Evolutionary conservation across 1,284 basidiomycete genomes (phyloP).

Genomic region (Schizophyllum amplum): DNA sequence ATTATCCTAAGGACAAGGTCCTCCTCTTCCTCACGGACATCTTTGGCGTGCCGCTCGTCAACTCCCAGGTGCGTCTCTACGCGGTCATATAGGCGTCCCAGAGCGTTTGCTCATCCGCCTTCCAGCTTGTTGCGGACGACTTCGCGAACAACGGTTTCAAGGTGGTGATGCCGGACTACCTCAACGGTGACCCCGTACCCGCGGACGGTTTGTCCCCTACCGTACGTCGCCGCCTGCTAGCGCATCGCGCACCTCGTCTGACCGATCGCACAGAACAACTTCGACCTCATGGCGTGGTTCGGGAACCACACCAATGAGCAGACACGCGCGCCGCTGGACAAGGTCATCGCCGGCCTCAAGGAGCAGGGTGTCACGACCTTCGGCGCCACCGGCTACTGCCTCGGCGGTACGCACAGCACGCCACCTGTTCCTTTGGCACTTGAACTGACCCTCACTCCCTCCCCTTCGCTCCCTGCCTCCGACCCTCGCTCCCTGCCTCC

Average conservation of each 20-base stretch:
- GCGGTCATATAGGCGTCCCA: too few relatives aligned
- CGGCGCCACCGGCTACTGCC: constrained; percentile 64
- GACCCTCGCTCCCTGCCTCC: neutral
- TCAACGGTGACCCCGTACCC: constrained; percentile 50
- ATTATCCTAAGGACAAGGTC: constrained; percentile 50
- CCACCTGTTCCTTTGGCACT: neutral
- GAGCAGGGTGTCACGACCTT: constrained; percentile 48
- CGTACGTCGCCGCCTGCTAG: constrained; percentile 17
- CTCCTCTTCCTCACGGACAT: constrained; percentile 54
- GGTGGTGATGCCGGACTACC: constrained; percentile 49
- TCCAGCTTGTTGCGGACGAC: constrained; percentile 60
- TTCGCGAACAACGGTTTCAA: constrained; percentile 69
- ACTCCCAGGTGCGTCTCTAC: constrained; percentile 31
- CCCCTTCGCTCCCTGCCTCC: neutral
- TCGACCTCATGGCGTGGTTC: constrained; percentile 43
- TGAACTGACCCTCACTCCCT: too few relatives aligned
- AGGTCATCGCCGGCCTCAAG: constrained; percentile 49
- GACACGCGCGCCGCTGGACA: constrained; percentile 46
- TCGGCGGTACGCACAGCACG: constrained; percentile 35
- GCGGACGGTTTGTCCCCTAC: constrained; percentile 27
- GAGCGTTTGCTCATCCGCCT: neutral
- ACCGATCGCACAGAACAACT: constrained; percentile 16
- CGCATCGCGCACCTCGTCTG: neutral
- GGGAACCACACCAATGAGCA: constrained; percentile 32
- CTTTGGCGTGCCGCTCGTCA: constrained; percentile 53